Conservation (phyloP, 345 rosid genomes). For the Stellera chamaejasme region DNA sequence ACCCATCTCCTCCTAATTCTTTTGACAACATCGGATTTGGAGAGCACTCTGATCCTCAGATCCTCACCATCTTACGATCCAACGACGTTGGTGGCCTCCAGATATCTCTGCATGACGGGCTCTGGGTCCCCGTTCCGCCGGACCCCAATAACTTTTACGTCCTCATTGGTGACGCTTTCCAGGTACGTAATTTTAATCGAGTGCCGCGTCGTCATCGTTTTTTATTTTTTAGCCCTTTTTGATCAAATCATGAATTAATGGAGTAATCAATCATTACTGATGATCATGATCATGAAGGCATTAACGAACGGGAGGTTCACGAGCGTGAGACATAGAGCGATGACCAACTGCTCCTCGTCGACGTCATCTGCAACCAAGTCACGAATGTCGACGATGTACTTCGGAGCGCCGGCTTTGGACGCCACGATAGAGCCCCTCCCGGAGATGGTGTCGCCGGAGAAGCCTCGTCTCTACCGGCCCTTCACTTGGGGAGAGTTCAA, state of each 20-base stretch:
- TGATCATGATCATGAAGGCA: constrained; percentile 25
- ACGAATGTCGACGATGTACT: constrained; percentile 77
- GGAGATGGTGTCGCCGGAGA: constrained; percentile 40
- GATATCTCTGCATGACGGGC: constrained; percentile 44
- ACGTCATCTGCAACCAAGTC: constrained; percentile 16
- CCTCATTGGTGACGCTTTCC: constrained; percentile 76
- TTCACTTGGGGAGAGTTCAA: constrained; percentile 88
- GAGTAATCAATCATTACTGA: no score
- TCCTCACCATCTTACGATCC: constrained; percentile 75
- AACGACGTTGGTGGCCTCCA: constrained; percentile 93
- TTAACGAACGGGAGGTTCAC: constrained; percentile 79
- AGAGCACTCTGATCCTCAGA: constrained; percentile 99
- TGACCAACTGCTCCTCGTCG: constrained; percentile 32
- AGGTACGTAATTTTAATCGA: constrained; percentile 36
- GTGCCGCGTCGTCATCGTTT: no score
- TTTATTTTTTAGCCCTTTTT: background rate
- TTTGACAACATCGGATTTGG: constrained; percentile 63
- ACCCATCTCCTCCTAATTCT: constrained; percentile 18
- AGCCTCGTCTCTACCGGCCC: constrained; percentile 41
- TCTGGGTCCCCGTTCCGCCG: constrained; percentile 78
- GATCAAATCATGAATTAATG: background rate
- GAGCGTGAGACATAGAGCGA: constrained; percentile 81
- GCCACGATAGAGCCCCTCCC: constrained; percentile 49
- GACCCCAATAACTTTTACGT: constrained; percentile 73
- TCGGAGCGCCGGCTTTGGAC: constrained; percentile 75